These are phyloP conservation scores for Astrocystis sublimbata DNA, from an alignment of 495 filamentous ascomycete genomes.

Conservation along the genomic window DNA sequence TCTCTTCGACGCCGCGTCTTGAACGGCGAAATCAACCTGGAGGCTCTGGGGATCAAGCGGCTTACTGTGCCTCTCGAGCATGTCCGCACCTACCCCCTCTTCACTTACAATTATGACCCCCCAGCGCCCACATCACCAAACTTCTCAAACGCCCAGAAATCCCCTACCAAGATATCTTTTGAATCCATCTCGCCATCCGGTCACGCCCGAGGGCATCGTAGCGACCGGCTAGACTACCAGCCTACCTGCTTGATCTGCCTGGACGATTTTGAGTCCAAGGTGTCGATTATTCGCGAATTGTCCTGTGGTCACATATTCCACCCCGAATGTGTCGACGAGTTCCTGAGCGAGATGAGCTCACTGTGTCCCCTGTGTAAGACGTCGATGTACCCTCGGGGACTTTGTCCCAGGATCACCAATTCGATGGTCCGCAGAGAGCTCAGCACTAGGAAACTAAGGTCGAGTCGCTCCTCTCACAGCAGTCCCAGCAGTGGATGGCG, in stretches of 20 bases:
- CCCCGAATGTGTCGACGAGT: slow-evolving; percentile 81
- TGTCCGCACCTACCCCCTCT: slow-evolving; percentile 71
- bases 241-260: slow-evolving; percentile 84
- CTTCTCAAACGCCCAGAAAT: slow-evolving; percentile 18
- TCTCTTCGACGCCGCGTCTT: slow-evolving; percentile 67
- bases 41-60: slow-evolving; percentile 74
- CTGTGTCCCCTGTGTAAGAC: slow-evolving; percentile 88
- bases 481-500: slow-evolving; percentile 2
- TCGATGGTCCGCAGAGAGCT: slow-evolving; percentile 77
- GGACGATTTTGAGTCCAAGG: slow-evolving; percentile 69
- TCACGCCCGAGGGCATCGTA: slow-evolving; percentile 20
- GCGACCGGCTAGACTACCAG: slow-evolving; percentile 57
- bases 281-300: slow-evolving; percentile 75
- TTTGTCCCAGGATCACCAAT: slow-evolving; percentile 75
- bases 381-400: slow-evolving; percentile 65
- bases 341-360: slow-evolving; percentile 67
- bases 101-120: slow-evolving; percentile 62
- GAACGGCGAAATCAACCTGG: slow-evolving; percentile 76
- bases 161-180: slow-evolving; percentile 20
- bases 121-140: slow-evolving; percentile 19
- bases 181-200: slow-evolving; percentile 22
- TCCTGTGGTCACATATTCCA: slow-evolving; percentile 92
- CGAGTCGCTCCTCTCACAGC: slow-evolving; percentile 15
- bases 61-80: slow-evolving; percentile 68
- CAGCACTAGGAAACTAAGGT: slow-evolving; percentile 49